These are phyloP conservation scores for Solanum piurae DNA, from an alignment of 257 asterid genomes.

Conservation along the genomic window DNA sequence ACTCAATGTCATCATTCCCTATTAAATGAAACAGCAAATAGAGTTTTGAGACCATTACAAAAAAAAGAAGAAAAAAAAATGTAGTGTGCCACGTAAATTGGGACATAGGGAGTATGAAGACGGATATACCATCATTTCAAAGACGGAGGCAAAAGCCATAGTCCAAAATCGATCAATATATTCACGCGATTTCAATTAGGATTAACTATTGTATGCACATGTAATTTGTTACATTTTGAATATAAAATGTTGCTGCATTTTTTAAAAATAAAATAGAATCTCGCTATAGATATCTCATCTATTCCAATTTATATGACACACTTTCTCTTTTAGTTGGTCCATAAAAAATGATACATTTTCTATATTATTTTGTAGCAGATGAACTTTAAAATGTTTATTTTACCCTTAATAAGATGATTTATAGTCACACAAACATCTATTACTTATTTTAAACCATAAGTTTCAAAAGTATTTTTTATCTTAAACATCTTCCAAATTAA, in stretches of 20 bases:
- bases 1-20: constrained; percentile 72
- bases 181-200: no score
- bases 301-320: no score
- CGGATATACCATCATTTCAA: neutral
- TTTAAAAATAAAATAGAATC: neutral
- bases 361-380: no score
- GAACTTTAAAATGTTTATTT: no score
- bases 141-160: constrained; percentile 37
- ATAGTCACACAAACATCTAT: no score
- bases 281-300: neutral
- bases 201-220: neutral
- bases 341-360: no score
- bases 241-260: neutral
- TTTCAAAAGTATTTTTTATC: no score
- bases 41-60: neutral
- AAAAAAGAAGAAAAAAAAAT: neutral
- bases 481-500: no score
- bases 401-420: no score
- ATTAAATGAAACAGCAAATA: no score
- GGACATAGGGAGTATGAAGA: neutral
- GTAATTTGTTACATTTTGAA: neutral
- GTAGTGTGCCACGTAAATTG: no score
- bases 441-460: neutral
- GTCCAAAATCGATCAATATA: constrained; percentile 2
- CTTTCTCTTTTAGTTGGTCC: no score